phyloP scores from a whole-genome alignment of 305 asterid species.

The Solanum hybrid region DNA sequence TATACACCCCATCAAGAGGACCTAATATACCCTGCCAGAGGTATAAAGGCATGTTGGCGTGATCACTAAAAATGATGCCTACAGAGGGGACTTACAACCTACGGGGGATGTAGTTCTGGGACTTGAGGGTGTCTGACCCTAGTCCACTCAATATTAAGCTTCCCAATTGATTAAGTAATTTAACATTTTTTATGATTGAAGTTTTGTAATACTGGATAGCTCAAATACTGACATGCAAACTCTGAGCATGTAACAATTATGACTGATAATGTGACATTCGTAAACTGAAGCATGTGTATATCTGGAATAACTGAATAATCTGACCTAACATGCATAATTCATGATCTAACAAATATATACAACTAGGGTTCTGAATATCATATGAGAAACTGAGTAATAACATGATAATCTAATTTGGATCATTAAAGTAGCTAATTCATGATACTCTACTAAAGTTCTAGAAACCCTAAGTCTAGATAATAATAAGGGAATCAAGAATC shows the following conservation, averaged over 20 bases:
- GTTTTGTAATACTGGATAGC: neutral
- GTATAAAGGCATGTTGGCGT: neutral
- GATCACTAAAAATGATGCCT: neutral
- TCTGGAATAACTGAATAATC: neutral
- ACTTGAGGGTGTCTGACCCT: neutral
- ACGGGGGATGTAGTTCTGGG: neutral
- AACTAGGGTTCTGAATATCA: neutral
- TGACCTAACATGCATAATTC: neutral
- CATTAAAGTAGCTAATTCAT: neutral
- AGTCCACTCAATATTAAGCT: neutral
- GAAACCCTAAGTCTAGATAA: neutral
- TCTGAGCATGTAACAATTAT: neutral
- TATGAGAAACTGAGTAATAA: neutral
- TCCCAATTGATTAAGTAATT: neutral
- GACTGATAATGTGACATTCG: neutral
- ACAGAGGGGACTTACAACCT: neutral
- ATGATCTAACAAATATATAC: neutral
- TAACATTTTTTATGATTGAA: neutral
- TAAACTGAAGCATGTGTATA: neutral
- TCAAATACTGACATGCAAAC: neutral
- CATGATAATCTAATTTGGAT: neutral
- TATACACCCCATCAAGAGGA: neutral
- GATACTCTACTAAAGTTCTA: neutral
- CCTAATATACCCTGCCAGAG: neutral
- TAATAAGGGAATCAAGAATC: neutral